Percentiles rank a stretch among this genome's conserved stretches.
phyloP scores from a whole-genome alignment of 768 basidiomycete genomes.

The Naematelia encephala region DNA sequence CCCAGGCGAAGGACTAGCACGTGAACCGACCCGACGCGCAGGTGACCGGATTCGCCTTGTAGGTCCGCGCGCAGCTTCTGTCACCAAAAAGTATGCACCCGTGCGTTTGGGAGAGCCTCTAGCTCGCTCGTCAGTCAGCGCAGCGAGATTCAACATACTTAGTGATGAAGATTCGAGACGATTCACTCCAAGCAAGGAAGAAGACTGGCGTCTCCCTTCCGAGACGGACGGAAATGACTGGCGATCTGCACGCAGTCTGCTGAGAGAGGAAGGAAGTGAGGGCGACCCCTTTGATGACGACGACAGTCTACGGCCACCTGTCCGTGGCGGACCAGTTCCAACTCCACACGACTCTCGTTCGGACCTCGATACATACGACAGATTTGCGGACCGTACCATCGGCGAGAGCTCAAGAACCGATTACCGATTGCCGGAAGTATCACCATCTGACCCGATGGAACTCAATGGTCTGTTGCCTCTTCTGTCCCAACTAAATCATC shows the following conservation, averaged over 20 bases:
- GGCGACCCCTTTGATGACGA: conserved; percentile 28
- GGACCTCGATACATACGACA: conserved; percentile 33
- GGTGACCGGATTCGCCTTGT: conserved; percentile 49
- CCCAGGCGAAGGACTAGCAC: conserved; percentile 11
- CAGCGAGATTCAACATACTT: conserved; percentile 43
- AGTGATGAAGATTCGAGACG: conserved; percentile 44
- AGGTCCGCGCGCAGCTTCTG: conserved; percentile 50
- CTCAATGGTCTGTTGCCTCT: conserved; percentile 54
- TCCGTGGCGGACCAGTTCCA: conserved; percentile 29
- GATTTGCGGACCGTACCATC: conserved; percentile 51
- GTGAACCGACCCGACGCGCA: conserved; percentile 28
- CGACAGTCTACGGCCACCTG: conserved; percentile 44
- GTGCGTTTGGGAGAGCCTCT: not conserved
- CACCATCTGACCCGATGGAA: conserved; percentile 56
- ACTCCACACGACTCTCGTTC: conserved; percentile 44
- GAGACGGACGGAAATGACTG: conserved; percentile 19
- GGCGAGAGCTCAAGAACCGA: not conserved
- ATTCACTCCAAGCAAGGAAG: conserved; percentile 42
- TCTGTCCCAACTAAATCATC: not conserved
- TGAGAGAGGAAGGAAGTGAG: conserved; percentile 17
- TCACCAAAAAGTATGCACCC: conserved; percentile 12
- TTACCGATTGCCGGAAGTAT: not conserved
- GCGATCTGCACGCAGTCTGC: conserved; percentile 25
- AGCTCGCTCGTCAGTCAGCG: conserved; percentile 22
- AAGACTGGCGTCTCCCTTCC: conserved; percentile 18